Evolutionary conservation across 495 filamentous ascomycete species (phyloP), one percentile per base, ranked within the genome.

Genomic region (Filosporella fistucella): DNA sequence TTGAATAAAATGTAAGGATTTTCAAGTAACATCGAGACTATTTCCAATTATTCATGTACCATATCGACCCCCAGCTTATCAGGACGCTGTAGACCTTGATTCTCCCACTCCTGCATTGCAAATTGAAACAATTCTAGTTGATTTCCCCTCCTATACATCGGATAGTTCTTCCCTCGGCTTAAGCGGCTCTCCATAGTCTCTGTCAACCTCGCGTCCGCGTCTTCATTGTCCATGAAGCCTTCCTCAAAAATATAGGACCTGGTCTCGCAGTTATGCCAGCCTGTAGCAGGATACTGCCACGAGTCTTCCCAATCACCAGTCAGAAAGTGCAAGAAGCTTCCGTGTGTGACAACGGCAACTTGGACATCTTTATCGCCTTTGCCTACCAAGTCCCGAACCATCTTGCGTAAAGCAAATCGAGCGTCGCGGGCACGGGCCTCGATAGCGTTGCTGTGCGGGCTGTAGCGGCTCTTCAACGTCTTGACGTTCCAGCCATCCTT

Each of bases 251-350:
- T 7, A 64, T 85, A 96, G 8, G 78, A 81, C 42, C 91, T 80
- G 59, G 75, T 86, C 65, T 96, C 90, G 9, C 84, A 84, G 63
- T 96, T 96, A 7, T 55, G 54, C 91, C 91, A 96, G n/a, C 87
- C 87, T 0, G 89, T 94, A 1, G 79, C 84, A 47, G 67, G 61
- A 47, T 74, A 73, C 25, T 69, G 57, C 35, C 72, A 71, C 53
- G 75, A 68, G 11, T 80, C 86, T 36, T 78, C 72, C 81, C 84
- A 95, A 52, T 95, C 89, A 51, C 89, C 76, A 4, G 89, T 94
- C 40, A 96, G 69, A 54, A 87, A 94, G 61, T 82, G 85, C 37
- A 88, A 53, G 43, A 84, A 80, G 9, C 79, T 80, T 7, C 85
- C 85, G 55, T 89, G 85, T 2, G 82, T 78, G 3, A 89, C 85